Conservation (phyloP, 108 stramenopile genomes). For the Nannochloropsis oceanica region DNA sequence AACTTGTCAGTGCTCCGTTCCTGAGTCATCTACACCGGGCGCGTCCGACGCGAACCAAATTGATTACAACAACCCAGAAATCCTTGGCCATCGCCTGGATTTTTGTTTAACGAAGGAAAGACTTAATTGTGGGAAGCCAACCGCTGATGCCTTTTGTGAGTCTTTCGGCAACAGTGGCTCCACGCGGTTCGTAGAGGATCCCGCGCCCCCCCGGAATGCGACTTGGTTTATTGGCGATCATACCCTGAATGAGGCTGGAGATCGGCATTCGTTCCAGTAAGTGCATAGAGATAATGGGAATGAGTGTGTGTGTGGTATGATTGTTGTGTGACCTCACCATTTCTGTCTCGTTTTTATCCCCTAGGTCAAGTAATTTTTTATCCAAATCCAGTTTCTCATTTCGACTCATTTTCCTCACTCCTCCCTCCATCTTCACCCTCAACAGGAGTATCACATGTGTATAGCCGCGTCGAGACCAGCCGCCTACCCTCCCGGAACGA, state of each 20-base stretch:
- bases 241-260: not conserved
- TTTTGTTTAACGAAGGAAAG: not conserved
- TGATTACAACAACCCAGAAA: not conserved
- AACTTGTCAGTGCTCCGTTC: not conserved
- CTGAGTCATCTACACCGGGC: not conserved
- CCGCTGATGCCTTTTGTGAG: not conserved
- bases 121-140: not conserved
- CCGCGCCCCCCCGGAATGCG: not conserved
- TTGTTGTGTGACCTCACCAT: too few relatives aligned
- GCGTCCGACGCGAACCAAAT: not conserved
- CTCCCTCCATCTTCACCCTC: not conserved
- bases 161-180: not conserved
- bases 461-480: not conserved
- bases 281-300: too few relatives aligned
- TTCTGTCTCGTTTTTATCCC: too few relatives aligned
- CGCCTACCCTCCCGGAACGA: too few relatives aligned
- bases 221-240: not conserved
- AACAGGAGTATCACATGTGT: not conserved
- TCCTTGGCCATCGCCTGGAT: not conserved
- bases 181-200: not conserved
- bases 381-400: not conserved
- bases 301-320: too few relatives aligned
- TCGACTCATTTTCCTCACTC: not conserved
- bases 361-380: too few relatives aligned
- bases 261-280: not conserved